Base-by-base conservation (phyloP, 2,329 filamentous ascomycete species). In the Lachnellula suecica region DNA sequence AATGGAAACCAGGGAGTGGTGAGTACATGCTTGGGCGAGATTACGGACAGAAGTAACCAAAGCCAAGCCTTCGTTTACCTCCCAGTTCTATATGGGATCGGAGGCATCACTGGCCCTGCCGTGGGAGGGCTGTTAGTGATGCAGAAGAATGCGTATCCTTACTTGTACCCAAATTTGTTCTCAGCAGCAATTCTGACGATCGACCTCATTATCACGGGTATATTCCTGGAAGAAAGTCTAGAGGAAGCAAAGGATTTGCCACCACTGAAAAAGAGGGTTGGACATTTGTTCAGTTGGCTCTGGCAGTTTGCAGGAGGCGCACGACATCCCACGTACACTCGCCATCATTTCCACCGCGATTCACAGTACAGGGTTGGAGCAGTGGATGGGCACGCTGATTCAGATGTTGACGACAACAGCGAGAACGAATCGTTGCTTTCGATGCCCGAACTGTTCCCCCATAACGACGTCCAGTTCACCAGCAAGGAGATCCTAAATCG, bases 1-100 rank as follows among this genome's bases (percentile, higher is more conserved):
- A 99, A 97, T 69, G 94, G 94, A 47, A 99, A 99, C 64, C 91
- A 94, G 25, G 93, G 91, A 4, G 86, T 97, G 11, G 91, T 99
- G 13, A 93, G 91, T 7, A 97, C 94, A 0, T 96, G 93, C 44
- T 71, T 99, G 44, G 94, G 94, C 37, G 94, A 99, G 70, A 88
- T 99, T 47, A 99, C 94, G 2, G 92, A 97, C 67, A 84, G 91
- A 49, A 94, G 88, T 58, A 99, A 99, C 69, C 94, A 99, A 76
- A 94, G 90, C 65, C 82, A 82, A 48, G 94, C 91, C 0, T 99
- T 99, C 64, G 94, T 89, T 2, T 99, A 96, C 74, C 76, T 99
- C 38, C 94, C 94, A 0, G 88, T 97, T 35, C 87, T 97, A n/a
- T 99, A 99, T 70, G 93, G 93, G 4, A 77, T 99, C 29, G 94